Conservation (phyloP, 2,329 filamentous ascomycete genomes). For the Sordariomycetes sp. region DNA sequence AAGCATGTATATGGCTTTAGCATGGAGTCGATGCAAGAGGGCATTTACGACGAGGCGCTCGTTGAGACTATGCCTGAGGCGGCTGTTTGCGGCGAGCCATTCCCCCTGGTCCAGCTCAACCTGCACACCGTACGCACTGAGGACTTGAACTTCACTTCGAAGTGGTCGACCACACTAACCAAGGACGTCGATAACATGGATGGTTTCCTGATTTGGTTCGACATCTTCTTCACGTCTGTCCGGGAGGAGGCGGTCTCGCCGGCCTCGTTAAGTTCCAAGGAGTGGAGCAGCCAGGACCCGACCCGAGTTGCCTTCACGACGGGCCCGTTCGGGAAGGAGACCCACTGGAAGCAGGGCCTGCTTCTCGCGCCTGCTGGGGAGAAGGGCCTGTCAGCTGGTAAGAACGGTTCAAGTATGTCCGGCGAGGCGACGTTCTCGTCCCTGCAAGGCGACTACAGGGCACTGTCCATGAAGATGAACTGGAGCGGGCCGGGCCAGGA, state of each 20-base stretch:
- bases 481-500: constrained; percentile 39
- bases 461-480: constrained; percentile 47
- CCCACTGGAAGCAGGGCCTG: constrained; percentile 84
- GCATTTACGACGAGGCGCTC: constrained; percentile 70
- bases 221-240: constrained; percentile 73
- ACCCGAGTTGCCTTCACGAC: constrained; percentile 79
- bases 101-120: constrained; percentile 61
- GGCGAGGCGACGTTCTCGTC: constrained; percentile 62
- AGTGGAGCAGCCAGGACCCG: constrained; percentile 42
- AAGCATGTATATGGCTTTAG: constrained; percentile 88
- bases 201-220: constrained; percentile 86
- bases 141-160: constrained; percentile 63
- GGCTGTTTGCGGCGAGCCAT: constrained; percentile 44
- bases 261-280: constrained; percentile 41
- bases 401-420: constrained; percentile 36
- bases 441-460: constrained; percentile 54
- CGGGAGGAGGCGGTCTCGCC: constrained; percentile 34
- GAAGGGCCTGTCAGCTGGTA: neutral
- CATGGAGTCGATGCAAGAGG: constrained; percentile 79
- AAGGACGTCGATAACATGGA: constrained; percentile 59
- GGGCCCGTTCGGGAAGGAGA: constrained; percentile 60
- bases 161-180: constrained; percentile 49
- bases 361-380: constrained; percentile 22
- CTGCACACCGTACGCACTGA: constrained; percentile 58
- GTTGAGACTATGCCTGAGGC: constrained; percentile 55